phyloP scores from a whole-genome alignment of 306 rosid genomes.

The Glycyrrhiza uralensis region DNA sequence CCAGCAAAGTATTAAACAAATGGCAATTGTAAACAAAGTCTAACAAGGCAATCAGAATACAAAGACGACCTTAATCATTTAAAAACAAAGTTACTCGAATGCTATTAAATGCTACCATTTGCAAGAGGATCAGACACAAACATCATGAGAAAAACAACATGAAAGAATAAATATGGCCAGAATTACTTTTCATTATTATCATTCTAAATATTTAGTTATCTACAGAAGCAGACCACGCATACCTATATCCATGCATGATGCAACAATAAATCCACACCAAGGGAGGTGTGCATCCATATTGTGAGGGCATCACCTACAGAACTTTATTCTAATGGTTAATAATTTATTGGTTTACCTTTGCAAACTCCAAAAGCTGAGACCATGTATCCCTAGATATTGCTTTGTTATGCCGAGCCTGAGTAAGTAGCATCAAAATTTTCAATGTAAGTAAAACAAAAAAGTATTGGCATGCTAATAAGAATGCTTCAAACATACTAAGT shows the following conservation, averaged over 20 bases:
- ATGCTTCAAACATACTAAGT: conserved; percentile 4
- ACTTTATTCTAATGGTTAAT: neutral
- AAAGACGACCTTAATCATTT: neutral
- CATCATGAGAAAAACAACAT: neutral
- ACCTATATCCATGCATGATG: neutral
- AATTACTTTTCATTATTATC: neutral
- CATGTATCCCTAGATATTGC: conserved; percentile 97
- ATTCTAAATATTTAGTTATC: neutral
- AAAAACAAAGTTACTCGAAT: neutral
- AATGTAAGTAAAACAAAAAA: neutral
- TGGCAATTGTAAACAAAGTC: neutral
- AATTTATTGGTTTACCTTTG: conserved; percentile 55
- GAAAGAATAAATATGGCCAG: neutral
- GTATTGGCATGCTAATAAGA: neutral
- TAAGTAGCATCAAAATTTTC: conserved; percentile 6
- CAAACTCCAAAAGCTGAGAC: conserved; percentile 98
- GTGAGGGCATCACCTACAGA: neutral
- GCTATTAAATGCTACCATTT: neutral
- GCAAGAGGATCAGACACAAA: neutral
- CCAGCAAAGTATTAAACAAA: neutral
- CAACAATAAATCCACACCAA: neutral
- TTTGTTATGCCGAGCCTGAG: conserved; percentile 92
- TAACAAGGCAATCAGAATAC: neutral
- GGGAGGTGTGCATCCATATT: neutral
- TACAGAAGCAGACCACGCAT: neutral